These are phyloP conservation scores for Phytophthora quininea DNA, from an alignment of 352 stramenopile genomes.

Conservation along the genomic window DNA sequence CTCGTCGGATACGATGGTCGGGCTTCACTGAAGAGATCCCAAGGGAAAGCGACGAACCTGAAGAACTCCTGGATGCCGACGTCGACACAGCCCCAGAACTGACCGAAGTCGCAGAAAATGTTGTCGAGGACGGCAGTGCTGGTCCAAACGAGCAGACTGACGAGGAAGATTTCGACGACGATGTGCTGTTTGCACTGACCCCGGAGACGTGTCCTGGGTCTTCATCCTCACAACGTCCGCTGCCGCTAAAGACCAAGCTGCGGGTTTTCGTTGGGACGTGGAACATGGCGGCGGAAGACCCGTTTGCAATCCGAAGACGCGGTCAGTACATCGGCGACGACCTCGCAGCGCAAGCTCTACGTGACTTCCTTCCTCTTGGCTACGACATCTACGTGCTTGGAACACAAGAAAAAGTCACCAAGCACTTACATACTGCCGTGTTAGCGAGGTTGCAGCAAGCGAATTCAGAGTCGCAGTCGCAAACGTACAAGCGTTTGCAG, in stretches of 20 bases:
- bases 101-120: background rate
- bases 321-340: constrained; percentile 55
- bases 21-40: background rate
- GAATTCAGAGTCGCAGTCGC: background rate
- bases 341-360: constrained; percentile 38
- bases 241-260: constrained; percentile 21
- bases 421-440: constrained; percentile 62
- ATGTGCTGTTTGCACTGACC: constrained; percentile 38
- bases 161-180: constrained; percentile 32
- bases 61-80: background rate
- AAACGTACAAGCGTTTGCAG: constrained; percentile 35
- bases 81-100: background rate
- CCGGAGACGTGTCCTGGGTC: constrained; percentile 38
- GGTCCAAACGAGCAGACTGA: constrained; percentile 8
- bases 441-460: constrained; percentile 48
- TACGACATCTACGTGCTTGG: constrained; percentile 83
- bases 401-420: constrained; percentile 75
- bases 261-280: constrained; percentile 73
- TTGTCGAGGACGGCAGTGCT: background rate
- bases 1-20: background rate
- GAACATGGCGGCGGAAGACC: constrained; percentile 79
- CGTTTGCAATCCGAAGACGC: constrained; percentile 42
- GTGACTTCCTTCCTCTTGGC: constrained; percentile 54
- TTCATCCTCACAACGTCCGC: constrained; percentile 2
- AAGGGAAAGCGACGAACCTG: too few species aligned